phyloP scores from a whole-genome alignment of 148 eudicot species.

The Rhododendron ferrugineum region DNA sequence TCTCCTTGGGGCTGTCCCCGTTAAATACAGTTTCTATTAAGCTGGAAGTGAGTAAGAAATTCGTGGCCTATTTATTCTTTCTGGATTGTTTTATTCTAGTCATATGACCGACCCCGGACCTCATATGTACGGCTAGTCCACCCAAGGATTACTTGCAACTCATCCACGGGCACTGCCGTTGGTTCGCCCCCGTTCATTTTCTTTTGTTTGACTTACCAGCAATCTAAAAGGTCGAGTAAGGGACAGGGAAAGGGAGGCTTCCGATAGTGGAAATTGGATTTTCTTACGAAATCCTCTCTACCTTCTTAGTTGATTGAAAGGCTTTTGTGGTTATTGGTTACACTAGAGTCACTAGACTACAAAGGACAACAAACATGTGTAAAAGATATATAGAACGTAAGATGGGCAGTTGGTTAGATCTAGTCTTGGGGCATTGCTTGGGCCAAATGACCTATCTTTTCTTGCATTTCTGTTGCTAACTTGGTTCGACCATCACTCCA shows the following conservation, averaged over 20 bases:
- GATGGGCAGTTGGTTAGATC: not conserved
- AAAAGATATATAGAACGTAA: not conserved
- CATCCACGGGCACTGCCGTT: not conserved
- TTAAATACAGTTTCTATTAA: too few species aligned
- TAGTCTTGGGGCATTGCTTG: not conserved
- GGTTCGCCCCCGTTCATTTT: not conserved
- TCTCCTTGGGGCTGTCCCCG: not conserved
- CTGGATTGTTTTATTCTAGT: too few species aligned
- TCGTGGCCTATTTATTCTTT: not conserved
- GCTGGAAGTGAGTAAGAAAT: not conserved
- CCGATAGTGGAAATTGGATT: not conserved
- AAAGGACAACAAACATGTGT: not conserved
- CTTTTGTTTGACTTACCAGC: not conserved
- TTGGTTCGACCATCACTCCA: not conserved
- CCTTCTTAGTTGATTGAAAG: not conserved
- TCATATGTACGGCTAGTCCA: not conserved
- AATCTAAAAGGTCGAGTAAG: not conserved
- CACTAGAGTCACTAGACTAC: too few species aligned
- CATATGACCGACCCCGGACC: not conserved
- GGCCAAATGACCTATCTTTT: not conserved
- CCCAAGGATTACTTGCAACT: not conserved
- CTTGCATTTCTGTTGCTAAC: not conserved
- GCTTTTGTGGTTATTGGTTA: not conserved
- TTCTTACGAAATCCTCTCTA: not conserved
- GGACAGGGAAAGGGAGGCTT: not conserved